phyloP scores from a whole-genome alignment of 164 flowering plant genomes.

The Chloranthus sessilifolius region DNA sequence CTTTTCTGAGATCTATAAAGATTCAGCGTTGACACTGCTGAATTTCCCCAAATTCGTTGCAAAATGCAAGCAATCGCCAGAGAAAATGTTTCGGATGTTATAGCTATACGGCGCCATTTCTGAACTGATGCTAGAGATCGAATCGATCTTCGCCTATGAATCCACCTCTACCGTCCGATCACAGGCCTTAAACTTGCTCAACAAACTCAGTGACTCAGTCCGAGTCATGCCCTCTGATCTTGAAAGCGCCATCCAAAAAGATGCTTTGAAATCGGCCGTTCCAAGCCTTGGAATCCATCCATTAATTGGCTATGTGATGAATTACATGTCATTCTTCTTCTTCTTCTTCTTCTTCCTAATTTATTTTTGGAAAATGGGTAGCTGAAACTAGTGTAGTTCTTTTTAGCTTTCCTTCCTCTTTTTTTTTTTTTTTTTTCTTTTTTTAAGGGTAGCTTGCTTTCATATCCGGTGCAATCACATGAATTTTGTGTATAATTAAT shows the following conservation, averaged over 20 bases:
- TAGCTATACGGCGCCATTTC: conserved; percentile 51
- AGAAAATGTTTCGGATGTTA: conserved; percentile 46
- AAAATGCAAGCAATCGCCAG: conserved; percentile 46
- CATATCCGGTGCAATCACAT: no score
- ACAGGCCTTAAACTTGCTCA: conserved; percentile 38
- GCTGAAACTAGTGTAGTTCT: no score
- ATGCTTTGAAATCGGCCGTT: conserved; percentile 30
- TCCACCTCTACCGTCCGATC: conserved; percentile 37
- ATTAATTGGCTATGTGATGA: conserved; percentile 44
- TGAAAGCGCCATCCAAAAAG: conserved; percentile 47
- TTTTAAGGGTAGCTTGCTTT: no score
- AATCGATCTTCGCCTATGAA: conserved; percentile 49
- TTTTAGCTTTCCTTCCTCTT: no score
- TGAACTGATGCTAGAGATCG: conserved; percentile 45
- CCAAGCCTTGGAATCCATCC: conserved; percentile 57
- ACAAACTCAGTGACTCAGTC: conserved; percentile 34
- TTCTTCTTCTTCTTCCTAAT: no score
- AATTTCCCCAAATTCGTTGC: conserved; percentile 44
- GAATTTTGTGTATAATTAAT: no score
- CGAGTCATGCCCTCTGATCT: conserved; percentile 37
- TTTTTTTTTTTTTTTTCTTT: no score
- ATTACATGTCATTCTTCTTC: conserved; percentile 38
- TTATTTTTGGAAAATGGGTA: no score
- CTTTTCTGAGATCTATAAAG: conserved; percentile 46
- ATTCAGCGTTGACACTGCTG: conserved; percentile 44